Percentiles rank a stretch among this genome's conserved stretches.
Evolutionary conservation across 2,329 filamentous ascomycete species (phyloP).

Genomic region (Stagonosporopsis chrysanthemi): DNA sequence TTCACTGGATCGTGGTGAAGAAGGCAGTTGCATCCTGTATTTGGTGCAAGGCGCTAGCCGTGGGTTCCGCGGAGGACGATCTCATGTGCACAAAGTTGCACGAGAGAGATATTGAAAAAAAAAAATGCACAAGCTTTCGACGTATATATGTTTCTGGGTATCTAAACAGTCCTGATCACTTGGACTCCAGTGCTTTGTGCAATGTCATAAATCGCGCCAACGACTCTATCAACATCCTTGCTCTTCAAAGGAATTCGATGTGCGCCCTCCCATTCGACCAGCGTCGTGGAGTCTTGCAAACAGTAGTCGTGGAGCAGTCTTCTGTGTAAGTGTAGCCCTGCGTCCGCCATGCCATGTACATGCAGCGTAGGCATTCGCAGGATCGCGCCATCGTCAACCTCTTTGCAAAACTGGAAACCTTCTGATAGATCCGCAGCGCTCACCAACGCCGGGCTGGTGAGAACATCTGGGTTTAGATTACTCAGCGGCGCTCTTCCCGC

Average conservation of each 20-base stretch:
- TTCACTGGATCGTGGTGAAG: not conserved
- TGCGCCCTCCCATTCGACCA: slow-evolving; percentile 77
- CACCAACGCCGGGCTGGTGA: slow-evolving; percentile 50
- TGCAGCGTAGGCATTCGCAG: slow-evolving; percentile 69
- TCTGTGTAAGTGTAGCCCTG: slow-evolving; percentile 66
- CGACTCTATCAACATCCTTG: slow-evolving; percentile 67
- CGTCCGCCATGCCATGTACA: slow-evolving; percentile 70
- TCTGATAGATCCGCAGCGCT: slow-evolving; percentile 54
- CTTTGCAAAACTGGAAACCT: slow-evolving; percentile 47
- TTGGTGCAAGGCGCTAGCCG: not conserved
- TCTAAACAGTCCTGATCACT: slow-evolving; percentile 39
- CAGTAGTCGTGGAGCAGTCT: slow-evolving; percentile 67
- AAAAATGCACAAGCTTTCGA: not conserved
- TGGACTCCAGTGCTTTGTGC: slow-evolving; percentile 59
- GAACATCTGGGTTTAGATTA: slow-evolving; percentile 55
- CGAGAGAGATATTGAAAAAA: not conserved
- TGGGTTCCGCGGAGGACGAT: not conserved
- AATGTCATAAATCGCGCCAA: slow-evolving; percentile 60
- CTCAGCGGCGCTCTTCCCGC: slow-evolving; percentile 68
- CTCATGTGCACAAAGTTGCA: not conserved
- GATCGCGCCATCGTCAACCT: slow-evolving; percentile 55
- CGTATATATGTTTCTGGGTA: not conserved
- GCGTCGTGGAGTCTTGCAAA: slow-evolving; percentile 58
- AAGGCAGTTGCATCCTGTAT: not conserved
- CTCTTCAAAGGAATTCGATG: slow-evolving; percentile 75